Evolutionary conservation across 345 rosid genomes (phyloP).

Genomic region (Eucalyptus brandiana): DNA sequence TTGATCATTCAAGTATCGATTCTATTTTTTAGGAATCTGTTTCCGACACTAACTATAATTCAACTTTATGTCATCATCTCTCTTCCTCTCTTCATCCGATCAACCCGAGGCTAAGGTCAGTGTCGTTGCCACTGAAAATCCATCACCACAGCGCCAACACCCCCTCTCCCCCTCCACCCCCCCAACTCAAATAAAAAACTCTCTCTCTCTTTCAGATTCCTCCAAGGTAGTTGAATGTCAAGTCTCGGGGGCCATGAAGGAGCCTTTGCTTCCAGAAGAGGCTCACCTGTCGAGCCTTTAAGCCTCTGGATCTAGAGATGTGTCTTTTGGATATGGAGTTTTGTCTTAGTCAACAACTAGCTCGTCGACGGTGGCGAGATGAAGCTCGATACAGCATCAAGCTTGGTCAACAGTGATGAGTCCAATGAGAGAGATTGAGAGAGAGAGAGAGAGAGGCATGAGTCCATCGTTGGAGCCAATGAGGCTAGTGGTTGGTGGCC

Average conservation of each 20-base stretch:
- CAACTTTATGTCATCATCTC: neutral
- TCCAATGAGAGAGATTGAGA: neutral
- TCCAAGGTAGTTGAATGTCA: neutral
- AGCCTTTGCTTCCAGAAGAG: neutral
- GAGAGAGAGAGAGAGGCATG: neutral
- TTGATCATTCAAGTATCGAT: rapidly evolving
- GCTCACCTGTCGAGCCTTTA: neutral
- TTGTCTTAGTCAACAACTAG: neutral
- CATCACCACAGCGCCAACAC: neutral
- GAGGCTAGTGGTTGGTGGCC: neutral
- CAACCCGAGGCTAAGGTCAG: neutral
- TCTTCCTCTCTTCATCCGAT: neutral
- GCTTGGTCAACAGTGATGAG: neutral
- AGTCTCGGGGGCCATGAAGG: neutral
- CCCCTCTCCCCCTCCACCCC: rapidly evolving
- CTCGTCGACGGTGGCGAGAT: neutral
- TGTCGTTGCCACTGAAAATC: neutral
- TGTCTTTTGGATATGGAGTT: neutral
- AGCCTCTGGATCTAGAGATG: neutral
- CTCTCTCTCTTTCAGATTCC: neutral
- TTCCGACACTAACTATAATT: neutral
- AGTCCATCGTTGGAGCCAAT: neutral
- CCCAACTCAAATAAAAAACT: neutral
- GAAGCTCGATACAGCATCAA: neutral
- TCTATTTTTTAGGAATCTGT: too few relatives aligned